Conservation (phyloP, 2,329 filamentous ascomycete species). For the Macrophomina tecta region DNA sequence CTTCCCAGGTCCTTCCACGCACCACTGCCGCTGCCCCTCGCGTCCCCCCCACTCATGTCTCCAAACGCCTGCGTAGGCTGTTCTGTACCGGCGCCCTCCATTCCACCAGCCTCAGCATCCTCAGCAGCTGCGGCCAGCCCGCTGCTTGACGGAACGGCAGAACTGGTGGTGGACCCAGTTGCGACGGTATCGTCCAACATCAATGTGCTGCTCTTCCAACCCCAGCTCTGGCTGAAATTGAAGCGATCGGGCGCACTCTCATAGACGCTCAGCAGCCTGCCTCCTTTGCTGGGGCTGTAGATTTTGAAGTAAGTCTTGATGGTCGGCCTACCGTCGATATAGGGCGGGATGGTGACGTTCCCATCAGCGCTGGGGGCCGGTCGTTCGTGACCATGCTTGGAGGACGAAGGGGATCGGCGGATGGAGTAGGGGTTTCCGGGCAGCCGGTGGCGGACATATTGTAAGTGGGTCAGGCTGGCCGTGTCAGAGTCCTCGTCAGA, state of each 20-base stretch:
- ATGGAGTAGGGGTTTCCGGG: constrained; percentile 4
- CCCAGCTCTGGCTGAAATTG: constrained; percentile 66
- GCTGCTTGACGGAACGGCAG: too few species aligned
- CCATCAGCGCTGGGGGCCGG: neutral
- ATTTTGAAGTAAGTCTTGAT: constrained; percentile 69
- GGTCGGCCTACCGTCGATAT: constrained; percentile 61
- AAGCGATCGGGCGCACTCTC: constrained; percentile 64
- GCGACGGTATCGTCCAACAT: constrained; percentile 55
- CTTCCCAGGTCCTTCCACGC: constrained; percentile 36
- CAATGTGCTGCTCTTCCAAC: constrained; percentile 66
- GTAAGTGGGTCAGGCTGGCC: neutral
- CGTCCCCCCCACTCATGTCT: neutral
- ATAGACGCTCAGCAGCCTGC: constrained; percentile 64
- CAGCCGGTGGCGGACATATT: constrained; percentile 4
- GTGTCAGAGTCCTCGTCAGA: constrained; percentile 2
- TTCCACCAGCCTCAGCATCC: neutral
- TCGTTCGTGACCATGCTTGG: constrained; percentile 12
- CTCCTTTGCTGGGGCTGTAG: constrained; percentile 64
- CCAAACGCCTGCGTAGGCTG: neutral
- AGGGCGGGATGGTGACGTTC: constrained; percentile 51
- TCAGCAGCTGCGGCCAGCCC: too few species aligned
- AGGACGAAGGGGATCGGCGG: neutral
- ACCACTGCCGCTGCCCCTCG: constrained; percentile 23
- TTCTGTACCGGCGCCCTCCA: neutral
- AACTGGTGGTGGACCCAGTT: too few species aligned